Conservation (phyloP, 2,329 filamentous ascomycete species). For the Aaosphaeria pasadenensis region DNA sequence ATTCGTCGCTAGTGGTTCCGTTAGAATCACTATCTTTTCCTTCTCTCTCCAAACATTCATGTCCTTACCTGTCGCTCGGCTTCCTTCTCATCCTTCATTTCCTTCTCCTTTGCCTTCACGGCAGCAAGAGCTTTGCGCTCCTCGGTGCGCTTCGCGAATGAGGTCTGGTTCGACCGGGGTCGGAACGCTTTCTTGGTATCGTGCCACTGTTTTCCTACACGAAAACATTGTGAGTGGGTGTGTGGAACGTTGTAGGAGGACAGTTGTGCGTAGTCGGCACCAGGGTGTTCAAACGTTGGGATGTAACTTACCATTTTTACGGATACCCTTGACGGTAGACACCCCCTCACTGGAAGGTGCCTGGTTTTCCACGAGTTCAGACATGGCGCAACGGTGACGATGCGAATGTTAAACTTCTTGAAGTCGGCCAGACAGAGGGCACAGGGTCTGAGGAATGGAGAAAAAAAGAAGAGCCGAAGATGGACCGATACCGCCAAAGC, state of each 20-base stretch:
- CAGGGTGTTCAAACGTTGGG: background rate
- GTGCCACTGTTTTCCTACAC: conserved; percentile 91
- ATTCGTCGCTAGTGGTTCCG: conserved; percentile 61
- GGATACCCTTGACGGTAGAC: conserved; percentile 57
- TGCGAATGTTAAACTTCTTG: too few relatives aligned
- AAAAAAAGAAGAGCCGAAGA: too few relatives aligned
- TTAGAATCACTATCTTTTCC: background rate
- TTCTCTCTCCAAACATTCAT: background rate
- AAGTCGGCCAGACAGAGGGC: too few relatives aligned
- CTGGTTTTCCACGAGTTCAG: conserved; percentile 34
- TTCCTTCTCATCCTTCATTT: conserved; percentile 92
- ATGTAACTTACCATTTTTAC: conserved; percentile 71
- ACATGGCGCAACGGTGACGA: conserved; percentile 16
- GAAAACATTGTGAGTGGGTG: background rate
- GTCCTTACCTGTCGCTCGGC: conserved; percentile 75
- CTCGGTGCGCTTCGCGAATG: conserved; percentile 73
- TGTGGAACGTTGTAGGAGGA: background rate
- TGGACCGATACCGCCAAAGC: too few relatives aligned
- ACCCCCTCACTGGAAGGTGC: conserved; percentile 40
- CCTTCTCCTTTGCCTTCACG: conserved; percentile 90
- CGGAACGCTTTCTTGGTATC: conserved; percentile 79
- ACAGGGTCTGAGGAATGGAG: too few relatives aligned
- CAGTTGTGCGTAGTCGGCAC: conserved; percentile 1
- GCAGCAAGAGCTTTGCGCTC: conserved; percentile 67
- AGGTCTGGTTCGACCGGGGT: conserved; percentile 71